Base-by-base conservation (phyloP, 176 grass and related monocot species). In the Carex pumila region DNA sequence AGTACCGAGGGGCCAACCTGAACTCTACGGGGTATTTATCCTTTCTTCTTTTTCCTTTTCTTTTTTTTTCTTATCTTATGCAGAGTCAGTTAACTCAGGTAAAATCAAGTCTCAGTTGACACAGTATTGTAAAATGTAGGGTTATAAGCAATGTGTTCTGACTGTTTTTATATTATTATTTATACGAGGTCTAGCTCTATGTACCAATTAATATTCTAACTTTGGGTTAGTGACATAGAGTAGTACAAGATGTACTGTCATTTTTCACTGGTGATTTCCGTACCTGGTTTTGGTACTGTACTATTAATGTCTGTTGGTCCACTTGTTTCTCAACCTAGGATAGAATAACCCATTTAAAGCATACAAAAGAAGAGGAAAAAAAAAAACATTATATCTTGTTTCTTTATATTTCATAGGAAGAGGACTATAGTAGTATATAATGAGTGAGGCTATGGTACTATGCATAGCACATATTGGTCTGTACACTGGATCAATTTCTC, bases 1-100 rank as follows among this genome's bases (percentile, higher is more conserved):
- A 80, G 90, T 85, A 78, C 94, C 94, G 2, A 82, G 39, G 21
- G 41, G 12, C 5, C 61, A 18, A 45, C 80, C 80, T 4, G 61
- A 53, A 52, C 43, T 82, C 19, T 82, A 82, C 21, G 59, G 60
- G 80, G 80, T 82, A 81, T 18, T 31, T 53, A 50, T 82, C 58
- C 45, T 64, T 61, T 43, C 43, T 31, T 82, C n/a, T 31, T 17
- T 21, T 65, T 5, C 2, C 37, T 39, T 39, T 39, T 5, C 4
- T 37, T 39, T 39, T 34, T 52, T 17, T 21, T 52, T 11, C 2
- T 82, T 49, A 65, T 82, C 43, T 12, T 29, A 76, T 25, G 22
- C 25, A 55, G 12, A 72, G 1, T 14, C 7, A 69, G 14, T 14
- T 37, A 69, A 18, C 34, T 47, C 41, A 25, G 8, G 52, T 73